phyloP scores from a whole-genome alignment of 176 grass and related monocot genomes.

The Oryza nivara region DNA sequence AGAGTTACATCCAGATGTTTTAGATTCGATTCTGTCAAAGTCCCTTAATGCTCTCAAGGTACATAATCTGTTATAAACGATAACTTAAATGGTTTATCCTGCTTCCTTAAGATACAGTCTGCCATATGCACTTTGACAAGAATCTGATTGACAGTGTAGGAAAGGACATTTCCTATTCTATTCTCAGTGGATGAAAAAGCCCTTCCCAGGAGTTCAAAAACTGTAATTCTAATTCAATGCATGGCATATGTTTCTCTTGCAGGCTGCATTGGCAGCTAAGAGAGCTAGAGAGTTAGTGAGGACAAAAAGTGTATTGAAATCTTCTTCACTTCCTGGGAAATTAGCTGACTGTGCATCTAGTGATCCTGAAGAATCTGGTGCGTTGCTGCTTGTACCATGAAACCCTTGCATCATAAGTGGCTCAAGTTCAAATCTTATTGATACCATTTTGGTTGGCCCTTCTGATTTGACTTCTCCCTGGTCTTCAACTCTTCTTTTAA shows the following conservation, averaged over 20 bases:
- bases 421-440: neutral
- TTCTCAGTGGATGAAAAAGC: conserved; percentile 21
- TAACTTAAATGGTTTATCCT: conserved; percentile 18
- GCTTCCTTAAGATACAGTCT: neutral
- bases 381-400: conserved; percentile 3
- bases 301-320: conserved; percentile 93
- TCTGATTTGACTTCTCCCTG: conserved; percentile 3
- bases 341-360: conserved; percentile 84
- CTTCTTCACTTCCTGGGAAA: conserved; percentile 94
- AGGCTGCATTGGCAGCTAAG: conserved; percentile 97
- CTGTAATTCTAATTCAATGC: conserved; percentile 14
- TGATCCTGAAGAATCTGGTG: conserved; percentile 95
- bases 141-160: conserved; percentile 11
- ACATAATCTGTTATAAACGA: conserved; percentile 29
- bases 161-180: conserved; percentile 7
- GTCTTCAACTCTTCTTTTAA: neutral
- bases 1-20: conserved; percentile 84
- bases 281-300: conserved; percentile 91
- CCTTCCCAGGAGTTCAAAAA: conserved; percentile 3
- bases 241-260: conserved; percentile 27
- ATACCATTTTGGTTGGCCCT: neutral
- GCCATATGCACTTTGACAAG: conserved; percentile 1
- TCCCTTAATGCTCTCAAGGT: conserved; percentile 98
- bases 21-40: conserved; percentile 87
- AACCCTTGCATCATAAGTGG: conserved; percentile 5